These are phyloP conservation scores for Reutealis trisperma DNA, from an alignment of 345 rosid species.

Conservation along the genomic window DNA sequence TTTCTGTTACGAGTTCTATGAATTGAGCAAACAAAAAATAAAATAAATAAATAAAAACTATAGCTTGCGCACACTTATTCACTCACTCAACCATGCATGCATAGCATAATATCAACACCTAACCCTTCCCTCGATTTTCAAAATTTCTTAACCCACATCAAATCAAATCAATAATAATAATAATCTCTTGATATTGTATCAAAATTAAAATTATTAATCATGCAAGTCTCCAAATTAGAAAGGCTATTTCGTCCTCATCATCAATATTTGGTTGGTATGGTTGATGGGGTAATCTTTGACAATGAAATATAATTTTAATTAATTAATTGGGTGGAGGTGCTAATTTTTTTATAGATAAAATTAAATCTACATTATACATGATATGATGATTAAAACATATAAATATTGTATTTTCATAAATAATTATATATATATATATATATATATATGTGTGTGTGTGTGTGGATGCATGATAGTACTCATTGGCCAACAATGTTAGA, in stretches of 20 bases:
- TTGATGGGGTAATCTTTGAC: background rate
- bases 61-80: background rate
- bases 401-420: too few relatives aligned
- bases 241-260: background rate
- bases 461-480: background rate
- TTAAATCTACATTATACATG: background rate
- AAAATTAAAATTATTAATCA: background rate
- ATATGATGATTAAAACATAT: too few relatives aligned
- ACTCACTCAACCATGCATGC: conserved; percentile 15
- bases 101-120: conserved; percentile 35
- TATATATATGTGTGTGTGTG: background rate
- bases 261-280: conserved; percentile 6
- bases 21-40: background rate
- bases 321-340: too few relatives aligned
- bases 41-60: too few relatives aligned
- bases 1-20: background rate
- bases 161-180: too few relatives aligned
- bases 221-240: background rate
- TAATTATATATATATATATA: too few relatives aligned
- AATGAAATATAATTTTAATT: background rate
- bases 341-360: background rate
- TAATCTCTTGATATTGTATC: background rate
- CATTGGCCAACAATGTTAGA: conserved; percentile 3
- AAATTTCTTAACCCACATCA: background rate
- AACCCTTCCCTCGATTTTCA: background rate